Evolutionary conservation across 805 yeast species (phyloP).

Genomic region (Ogataea populi-albae): DNA sequence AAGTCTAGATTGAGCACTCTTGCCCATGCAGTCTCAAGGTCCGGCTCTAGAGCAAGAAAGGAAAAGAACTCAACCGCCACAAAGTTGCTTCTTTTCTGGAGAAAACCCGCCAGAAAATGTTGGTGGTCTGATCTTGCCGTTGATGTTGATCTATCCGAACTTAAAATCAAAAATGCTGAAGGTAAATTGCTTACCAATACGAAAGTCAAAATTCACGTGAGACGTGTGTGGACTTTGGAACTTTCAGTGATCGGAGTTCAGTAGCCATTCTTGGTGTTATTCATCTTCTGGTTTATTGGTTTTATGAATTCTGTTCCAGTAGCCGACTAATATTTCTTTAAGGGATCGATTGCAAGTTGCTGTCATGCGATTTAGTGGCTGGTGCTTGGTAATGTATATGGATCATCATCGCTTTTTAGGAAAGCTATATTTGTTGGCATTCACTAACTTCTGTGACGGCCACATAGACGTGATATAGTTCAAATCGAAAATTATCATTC

Average conservation of each 20-base stretch:
- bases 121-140: constrained; percentile 85
- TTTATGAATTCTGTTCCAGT: too few relatives aligned
- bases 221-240: constrained; percentile 97
- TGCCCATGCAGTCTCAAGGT: constrained; percentile 55
- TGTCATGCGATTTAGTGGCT: background rate
- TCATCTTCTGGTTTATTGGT: constrained; percentile 1
- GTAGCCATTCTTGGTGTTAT: constrained; percentile 17
- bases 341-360: background rate
- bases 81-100: constrained; percentile 87
- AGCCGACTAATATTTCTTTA: background rate
- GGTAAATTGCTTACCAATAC: constrained; percentile 34
- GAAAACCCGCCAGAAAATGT: constrained; percentile 97
- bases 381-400: too few relatives aligned
- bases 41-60: constrained; percentile 35
- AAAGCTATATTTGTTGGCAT: too few relatives aligned
- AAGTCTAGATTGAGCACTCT: constrained; percentile 59
- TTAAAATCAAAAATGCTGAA: constrained; percentile 23
- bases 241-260: constrained; percentile 85
- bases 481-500: too few relatives aligned
- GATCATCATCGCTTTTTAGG: too few relatives aligned
- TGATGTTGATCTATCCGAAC: constrained; percentile 38
- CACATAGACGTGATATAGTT: too few relatives aligned
- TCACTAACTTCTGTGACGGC: too few relatives aligned
- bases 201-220: constrained; percentile 69
- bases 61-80: constrained; percentile 38